Evolutionary conservation across 2,329 filamentous ascomycete genomes (phyloP).

Genomic region (Zymoseptoria brevis): DNA sequence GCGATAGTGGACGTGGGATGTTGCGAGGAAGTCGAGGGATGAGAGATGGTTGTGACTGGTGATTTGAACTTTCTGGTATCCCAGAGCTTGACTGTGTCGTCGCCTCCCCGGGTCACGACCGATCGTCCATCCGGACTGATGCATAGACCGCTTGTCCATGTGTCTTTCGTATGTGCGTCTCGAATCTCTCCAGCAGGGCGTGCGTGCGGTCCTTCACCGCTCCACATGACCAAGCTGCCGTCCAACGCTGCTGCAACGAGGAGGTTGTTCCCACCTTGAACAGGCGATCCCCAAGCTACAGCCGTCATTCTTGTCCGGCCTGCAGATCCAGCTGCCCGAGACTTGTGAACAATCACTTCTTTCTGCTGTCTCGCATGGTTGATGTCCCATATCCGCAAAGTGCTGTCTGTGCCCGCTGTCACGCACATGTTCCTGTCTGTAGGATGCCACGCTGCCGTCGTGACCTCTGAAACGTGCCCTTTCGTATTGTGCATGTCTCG

Average conservation of each 20-base stretch:
- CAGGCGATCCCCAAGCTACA: conserved; percentile 72
- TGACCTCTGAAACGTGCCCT: conserved; percentile 87
- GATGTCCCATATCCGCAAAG: conserved; percentile 91
- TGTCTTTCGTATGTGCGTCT: conserved; percentile 71
- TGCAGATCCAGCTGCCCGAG: conserved; percentile 75
- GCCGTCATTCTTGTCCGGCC: conserved; percentile 91
- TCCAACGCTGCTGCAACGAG: conserved; percentile 79
- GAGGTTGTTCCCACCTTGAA: conserved; percentile 69
- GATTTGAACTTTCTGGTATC: conserved; percentile 92
- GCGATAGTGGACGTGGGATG: conserved; percentile 80
- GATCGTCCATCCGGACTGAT: conserved; percentile 86
- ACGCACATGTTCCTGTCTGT: conserved; percentile 75
- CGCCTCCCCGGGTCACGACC: conserved; percentile 82
- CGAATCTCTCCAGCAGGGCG: conserved; percentile 75
- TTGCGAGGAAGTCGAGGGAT: conserved; percentile 73
- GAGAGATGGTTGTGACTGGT: conserved; percentile 70
- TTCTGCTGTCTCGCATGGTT: conserved; percentile 85
- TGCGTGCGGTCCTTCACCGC: conserved; percentile 76
- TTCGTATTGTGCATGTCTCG: conserved; percentile 97
- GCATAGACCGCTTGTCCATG: conserved; percentile 88
- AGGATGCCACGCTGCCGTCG: conserved; percentile 84
- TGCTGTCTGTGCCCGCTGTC: conserved; percentile 91
- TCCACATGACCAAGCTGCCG: conserved; percentile 85
- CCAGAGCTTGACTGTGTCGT: conserved; percentile 92
- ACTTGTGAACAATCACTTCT: conserved; percentile 93